Evolutionary conservation across 2,329 filamentous ascomycete genomes (phyloP), one percentile per base, ranked within the genome.

Genomic region (Talaromyces verruculosus): DNA sequence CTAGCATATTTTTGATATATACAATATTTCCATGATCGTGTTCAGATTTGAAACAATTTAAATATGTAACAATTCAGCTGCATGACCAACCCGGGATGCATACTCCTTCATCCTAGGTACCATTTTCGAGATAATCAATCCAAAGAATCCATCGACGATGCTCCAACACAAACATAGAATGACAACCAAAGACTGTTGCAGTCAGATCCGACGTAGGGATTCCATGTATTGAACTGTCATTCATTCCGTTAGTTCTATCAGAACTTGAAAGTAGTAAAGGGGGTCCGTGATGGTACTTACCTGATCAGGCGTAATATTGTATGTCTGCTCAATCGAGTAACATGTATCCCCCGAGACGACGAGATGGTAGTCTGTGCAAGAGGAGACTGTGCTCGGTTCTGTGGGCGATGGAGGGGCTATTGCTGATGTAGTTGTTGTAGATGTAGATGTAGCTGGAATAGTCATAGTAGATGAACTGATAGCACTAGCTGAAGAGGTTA

Each of bases 161-260:
- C 30, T 19, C 17, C 30, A 13, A 68, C 53, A 61, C 64, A 70
- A 33, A 70, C 63, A 63, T 65, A 67, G 37, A 67, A 69, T n/a
- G 62, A 67, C 15, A 68, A 57, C 55, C 57, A 61, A 8, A 65
- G 55, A 35, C 33, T 60, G 5, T n/a, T 30, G 13, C 39, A 61
- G 15, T 35, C 5, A 47, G 55, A 17, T 37, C 57, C 63, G 8
- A 65, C 57, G n/a, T 41, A 33, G 2, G 55, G 63, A n/a, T 65
- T 65, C 55, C 33, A 61, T 49, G 10, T 28, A n/a, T 13, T 25
- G n/a, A 49, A 61, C 59, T 61, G n/a, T 47, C n/a, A 15, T 49
- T 61, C 2, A 11, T n/a, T 33, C 7, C 39, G 11, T 33, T 17
- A 28, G 37, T 35, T 58, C 35, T 15, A 37, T 37, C 13, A 37